phyloP scores from a whole-genome alignment of 371 early-diverging fungal species.

The Lichtheimia hyalospora region DNA sequence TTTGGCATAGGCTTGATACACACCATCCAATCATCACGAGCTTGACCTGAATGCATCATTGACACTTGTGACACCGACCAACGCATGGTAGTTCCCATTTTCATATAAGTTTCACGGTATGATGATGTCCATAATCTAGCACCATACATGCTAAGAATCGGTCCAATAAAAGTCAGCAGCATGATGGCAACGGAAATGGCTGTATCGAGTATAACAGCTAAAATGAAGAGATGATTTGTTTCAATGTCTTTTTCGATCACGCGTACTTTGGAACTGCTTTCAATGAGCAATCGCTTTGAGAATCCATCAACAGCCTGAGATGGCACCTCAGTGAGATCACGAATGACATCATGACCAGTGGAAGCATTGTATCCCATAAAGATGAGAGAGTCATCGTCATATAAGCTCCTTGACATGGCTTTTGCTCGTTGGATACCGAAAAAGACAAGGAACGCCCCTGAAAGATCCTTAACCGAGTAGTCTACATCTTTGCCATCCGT shows the following conservation, averaged over 20 bases:
- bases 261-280: not conserved
- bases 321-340: not conserved
- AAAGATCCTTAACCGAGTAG: not conserved
- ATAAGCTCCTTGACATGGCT: not conserved
- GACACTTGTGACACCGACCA: not conserved
- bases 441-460: not conserved
- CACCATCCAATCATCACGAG: conserved; percentile 1
- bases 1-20: not conserved
- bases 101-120: not conserved
- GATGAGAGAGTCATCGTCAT: not conserved
- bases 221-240: not conserved
- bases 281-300: not conserved
- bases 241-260: not conserved
- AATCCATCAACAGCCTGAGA: not conserved
- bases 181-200: not conserved
- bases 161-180: not conserved
- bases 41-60: not conserved
- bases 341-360: not conserved
- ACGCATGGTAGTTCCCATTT: not conserved
- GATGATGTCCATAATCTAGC: not conserved
- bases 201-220: not conserved
- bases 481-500: not conserved
- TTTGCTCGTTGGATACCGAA: not conserved
- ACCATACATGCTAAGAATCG: not conserved
- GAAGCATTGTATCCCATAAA: not conserved